Evolutionary conservation across 106 monocot genomes (phyloP).

Genomic region (Chionographis japonica): DNA sequence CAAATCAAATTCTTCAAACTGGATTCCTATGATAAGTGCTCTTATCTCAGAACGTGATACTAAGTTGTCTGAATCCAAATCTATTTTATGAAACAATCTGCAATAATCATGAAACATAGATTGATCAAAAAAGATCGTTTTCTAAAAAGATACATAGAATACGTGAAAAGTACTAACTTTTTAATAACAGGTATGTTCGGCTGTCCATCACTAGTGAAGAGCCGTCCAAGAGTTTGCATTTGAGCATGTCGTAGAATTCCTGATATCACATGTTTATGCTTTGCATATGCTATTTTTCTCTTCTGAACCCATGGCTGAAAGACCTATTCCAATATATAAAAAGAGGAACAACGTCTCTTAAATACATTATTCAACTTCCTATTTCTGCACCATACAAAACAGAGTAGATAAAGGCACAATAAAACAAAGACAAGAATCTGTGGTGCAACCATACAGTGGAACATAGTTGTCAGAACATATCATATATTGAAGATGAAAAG

Average conservation of each 20-base stretch:
- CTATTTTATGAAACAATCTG: constrained; percentile 69
- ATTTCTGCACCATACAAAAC: too few relatives aligned
- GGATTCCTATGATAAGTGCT: constrained; percentile 68
- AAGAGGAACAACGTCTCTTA: too few relatives aligned
- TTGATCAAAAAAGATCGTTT: neutral
- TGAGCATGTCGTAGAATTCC: constrained; percentile 72
- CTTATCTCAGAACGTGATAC: constrained; percentile 54
- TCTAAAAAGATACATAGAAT: neutral
- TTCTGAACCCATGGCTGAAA: constrained; percentile 93
- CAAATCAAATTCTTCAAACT: constrained; percentile 56
- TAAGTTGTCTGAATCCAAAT: constrained; percentile 39
- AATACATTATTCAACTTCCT: too few relatives aligned
- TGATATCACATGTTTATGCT: constrained; percentile 82
- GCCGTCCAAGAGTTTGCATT: constrained; percentile 42
- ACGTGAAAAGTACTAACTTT: constrained; percentile 33
- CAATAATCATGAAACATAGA: neutral
- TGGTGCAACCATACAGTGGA: too few relatives aligned
- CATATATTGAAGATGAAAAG: too few relatives aligned
- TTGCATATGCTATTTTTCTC: constrained; percentile 81
- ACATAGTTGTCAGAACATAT: too few relatives aligned
- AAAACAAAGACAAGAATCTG: too few relatives aligned
- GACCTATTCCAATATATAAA: constrained; percentile 36
- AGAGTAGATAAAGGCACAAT: too few relatives aligned
- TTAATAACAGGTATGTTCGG: constrained; percentile 52
- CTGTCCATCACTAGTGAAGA: constrained; percentile 53